Conservation (phyloP, 495 filamentous ascomycete species). For the Cercophora newfieldiana region DNA sequence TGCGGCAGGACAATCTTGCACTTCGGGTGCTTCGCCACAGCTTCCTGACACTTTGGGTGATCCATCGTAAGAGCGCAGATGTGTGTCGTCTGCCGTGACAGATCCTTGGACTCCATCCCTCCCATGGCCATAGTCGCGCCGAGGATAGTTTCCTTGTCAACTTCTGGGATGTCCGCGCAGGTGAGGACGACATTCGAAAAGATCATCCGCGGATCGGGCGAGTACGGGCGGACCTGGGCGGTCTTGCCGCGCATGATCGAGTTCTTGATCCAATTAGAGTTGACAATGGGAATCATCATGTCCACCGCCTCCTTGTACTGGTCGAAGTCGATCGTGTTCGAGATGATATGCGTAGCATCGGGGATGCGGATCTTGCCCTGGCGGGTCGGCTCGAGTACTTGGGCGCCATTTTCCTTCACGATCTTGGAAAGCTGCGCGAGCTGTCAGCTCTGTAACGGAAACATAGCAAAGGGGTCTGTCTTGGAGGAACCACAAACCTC, state of each 20-base stretch:
- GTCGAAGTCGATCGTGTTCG: constrained; percentile 82
- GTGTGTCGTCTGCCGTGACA: constrained; percentile 79
- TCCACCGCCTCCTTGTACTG: constrained; percentile 70
- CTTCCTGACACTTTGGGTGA: constrained; percentile 66
- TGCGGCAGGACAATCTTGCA: constrained; percentile 91
- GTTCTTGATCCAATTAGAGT: constrained; percentile 72
- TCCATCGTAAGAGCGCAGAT: constrained; percentile 81
- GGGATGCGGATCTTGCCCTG: constrained; percentile 52
- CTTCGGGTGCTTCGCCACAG: constrained; percentile 60
- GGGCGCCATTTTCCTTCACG: constrained; percentile 59
- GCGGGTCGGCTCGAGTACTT: constrained; percentile 45
- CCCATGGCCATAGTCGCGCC: constrained; percentile 89
- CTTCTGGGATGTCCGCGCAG: constrained; percentile 77
- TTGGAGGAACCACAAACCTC: constrained; percentile 37
- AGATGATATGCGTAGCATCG: constrained; percentile 78
- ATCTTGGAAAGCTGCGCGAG: constrained; percentile 38
- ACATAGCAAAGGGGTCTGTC: background rate
- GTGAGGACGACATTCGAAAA: constrained; percentile 78
- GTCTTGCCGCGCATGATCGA: constrained; percentile 67
- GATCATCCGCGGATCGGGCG: constrained; percentile 86
- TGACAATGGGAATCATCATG: constrained; percentile 80
- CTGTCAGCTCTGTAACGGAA: background rate
- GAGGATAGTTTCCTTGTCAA: constrained; percentile 88
- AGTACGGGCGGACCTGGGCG: constrained; percentile 79
- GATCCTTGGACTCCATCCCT: constrained; percentile 68